Conservation (phyloP, 352 stramenopile genomes). For the Thalassiosira delicatula region DNA sequence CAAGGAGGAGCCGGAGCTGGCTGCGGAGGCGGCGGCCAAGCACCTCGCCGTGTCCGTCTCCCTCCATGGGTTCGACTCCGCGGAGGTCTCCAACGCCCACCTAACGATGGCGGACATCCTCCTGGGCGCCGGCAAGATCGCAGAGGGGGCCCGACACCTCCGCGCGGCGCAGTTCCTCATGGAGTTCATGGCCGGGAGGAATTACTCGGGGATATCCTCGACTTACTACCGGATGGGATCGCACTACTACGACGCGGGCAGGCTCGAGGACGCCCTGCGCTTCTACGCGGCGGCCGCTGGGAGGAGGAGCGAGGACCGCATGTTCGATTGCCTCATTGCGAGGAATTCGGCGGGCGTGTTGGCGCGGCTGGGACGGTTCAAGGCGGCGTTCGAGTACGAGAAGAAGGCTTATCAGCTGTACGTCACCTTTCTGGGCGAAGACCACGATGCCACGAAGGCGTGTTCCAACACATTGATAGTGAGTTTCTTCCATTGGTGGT, state of each 20-base stretch:
- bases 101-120: slow-evolving; percentile 91
- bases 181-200: slow-evolving; percentile 89
- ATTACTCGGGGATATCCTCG: slow-evolving; percentile 89
- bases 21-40: slow-evolving; percentile 89
- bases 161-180: slow-evolving; percentile 91
- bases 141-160: slow-evolving; percentile 89
- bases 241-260: slow-evolving; percentile 91
- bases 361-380: slow-evolving; percentile 67
- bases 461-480: slow-evolving; percentile 59
- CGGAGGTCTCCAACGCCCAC: slow-evolving; percentile 90
- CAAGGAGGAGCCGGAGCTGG: slow-evolving; percentile 88
- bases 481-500: too few species aligned
- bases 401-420: slow-evolving; percentile 78
- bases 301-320: slow-evolving; percentile 67
- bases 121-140: slow-evolving; percentile 87
- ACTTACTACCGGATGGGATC: slow-evolving; percentile 94
- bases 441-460: slow-evolving; percentile 75
- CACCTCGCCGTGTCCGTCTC: slow-evolving; percentile 91
- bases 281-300: slow-evolving; percentile 75
- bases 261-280: slow-evolving; percentile 84
- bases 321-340: slow-evolving; percentile 77
- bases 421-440: slow-evolving; percentile 63
- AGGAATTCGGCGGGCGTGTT: slow-evolving; percentile 66
- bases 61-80: slow-evolving; percentile 91
- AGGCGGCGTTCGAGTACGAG: slow-evolving; percentile 71